These are phyloP conservation scores for Schizochytrium sp. DNA, from an alignment of 108 stramenopile species.

Conservation along the genomic window DNA sequence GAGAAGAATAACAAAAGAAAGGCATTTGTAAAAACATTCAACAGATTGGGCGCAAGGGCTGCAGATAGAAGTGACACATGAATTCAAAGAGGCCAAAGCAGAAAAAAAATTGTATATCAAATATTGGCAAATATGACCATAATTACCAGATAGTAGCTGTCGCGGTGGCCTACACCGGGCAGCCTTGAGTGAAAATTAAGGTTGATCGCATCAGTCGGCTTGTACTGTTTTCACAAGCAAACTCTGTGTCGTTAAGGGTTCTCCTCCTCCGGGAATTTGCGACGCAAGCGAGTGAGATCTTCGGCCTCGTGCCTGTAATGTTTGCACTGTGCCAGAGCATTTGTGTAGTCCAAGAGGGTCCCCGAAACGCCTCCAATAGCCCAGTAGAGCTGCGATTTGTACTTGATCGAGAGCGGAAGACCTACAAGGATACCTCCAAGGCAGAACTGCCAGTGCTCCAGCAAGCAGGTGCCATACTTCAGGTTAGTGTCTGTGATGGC, in stretches of 20 bases:
- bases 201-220: too few species aligned
- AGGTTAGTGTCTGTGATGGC: neutral
- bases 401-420: slow-evolving; percentile 3
- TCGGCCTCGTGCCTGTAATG: neutral
- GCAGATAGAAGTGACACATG: too few species aligned
- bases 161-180: too few species aligned
- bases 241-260: neutral
- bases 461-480: neutral
- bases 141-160: too few species aligned
- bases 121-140: too few species aligned
- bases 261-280: neutral
- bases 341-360: slow-evolving; percentile 44
- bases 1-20: too few species aligned
- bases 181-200: too few species aligned
- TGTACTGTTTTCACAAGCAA: too few species aligned
- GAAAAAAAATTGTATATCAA: too few species aligned
- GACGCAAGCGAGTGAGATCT: neutral
- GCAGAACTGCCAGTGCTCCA: slow-evolving; percentile 48
- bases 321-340: slow-evolving; percentile 16
- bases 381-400: slow-evolving; percentile 60
- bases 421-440: slow-evolving; percentile 3
- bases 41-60: too few species aligned
- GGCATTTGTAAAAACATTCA: too few species aligned
- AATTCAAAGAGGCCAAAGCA: too few species aligned
- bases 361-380: slow-evolving; percentile 48